Evolutionary conservation across 179 eudicot genomes (phyloP), one percentile per base, ranked within the genome.

Genomic region (Actinidia arguta): DNA sequence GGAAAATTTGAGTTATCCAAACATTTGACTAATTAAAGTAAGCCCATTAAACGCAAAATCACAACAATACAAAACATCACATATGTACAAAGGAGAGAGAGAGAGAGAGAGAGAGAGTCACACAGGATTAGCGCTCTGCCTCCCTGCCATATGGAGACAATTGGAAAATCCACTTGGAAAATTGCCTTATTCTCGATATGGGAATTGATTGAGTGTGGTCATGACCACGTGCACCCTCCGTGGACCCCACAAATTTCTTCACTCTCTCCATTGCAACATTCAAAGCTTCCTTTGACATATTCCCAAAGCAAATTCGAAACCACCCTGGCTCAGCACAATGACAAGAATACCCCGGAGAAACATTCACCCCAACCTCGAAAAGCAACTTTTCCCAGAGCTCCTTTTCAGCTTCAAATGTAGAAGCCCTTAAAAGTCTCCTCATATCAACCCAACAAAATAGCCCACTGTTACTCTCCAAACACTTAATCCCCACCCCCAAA

Each of bases 301-400:
- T 90, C 2, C 89, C 89, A 14, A 90, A 90, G 78, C 92, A 90
- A 11, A 90, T 39, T 14, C 90, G 84, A 78, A 90, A 90, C 92
- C 92, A 90, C 16, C 91, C 92, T 0, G 91, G 91, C 73, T 90
- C 92, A 1, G 12, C 27, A 50, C 92, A 90, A 56, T 90, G 92
- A 44, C 84, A 90, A 20, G 91, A 88, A 1, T 89, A 86, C 2
- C 92, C 92, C 0, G 92, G 92, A 68, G 88, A 86, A 13, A 90
- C 50, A 55, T 90, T 90, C 68, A 90, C 52, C 8, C 89, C 85
- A 58, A 73, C 85, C 61, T 86, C 72, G 6, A 24, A 85, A 11
- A 90, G 56, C 1, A 90, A 61, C 59, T 75, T 78, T 75, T 82
- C 85, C 92, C 92, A 90, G 0, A 90, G 67, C 13, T 80, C 87